phyloP scores from a whole-genome alignment of 2,329 filamentous ascomycete species.

The Amphichorda felina region DNA sequence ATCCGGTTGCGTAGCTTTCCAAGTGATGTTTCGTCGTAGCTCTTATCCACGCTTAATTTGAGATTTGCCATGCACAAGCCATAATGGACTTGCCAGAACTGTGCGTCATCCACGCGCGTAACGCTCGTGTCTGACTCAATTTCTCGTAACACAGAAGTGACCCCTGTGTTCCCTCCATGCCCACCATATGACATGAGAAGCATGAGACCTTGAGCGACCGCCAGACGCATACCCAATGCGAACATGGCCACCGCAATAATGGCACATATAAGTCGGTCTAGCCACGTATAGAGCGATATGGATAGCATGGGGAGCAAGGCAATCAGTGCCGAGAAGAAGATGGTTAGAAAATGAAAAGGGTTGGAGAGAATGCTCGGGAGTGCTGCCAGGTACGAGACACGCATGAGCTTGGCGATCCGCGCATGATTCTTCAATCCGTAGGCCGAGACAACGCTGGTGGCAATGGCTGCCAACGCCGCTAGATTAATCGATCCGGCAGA shows the following conservation, averaged over 20 bases:
- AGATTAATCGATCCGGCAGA: constrained; percentile 69
- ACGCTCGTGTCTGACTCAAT: constrained; percentile 74
- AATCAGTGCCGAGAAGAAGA: constrained; percentile 73
- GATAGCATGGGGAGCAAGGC: constrained; percentile 73
- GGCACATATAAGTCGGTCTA: constrained; percentile 73
- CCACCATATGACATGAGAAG: constrained; percentile 77
- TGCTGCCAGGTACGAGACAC: constrained; percentile 68
- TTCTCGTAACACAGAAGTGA: constrained; percentile 68
- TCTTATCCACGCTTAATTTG: constrained; percentile 58
- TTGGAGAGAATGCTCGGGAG: constrained; percentile 85
- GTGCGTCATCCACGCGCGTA: constrained; percentile 71
- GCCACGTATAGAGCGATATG: constrained; percentile 67
- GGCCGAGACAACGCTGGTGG: constrained; percentile 74
- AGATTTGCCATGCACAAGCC: constrained; percentile 92
- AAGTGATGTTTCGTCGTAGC: constrained; percentile 58
- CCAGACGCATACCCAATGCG: constrained; percentile 68
- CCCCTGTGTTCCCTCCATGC: constrained; percentile 28
- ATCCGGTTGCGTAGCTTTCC: constrained; percentile 65
- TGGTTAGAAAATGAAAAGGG: constrained; percentile 86
- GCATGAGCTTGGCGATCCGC: constrained; percentile 84
- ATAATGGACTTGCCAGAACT: constrained; percentile 98
- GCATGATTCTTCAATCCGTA: constrained; percentile 83
- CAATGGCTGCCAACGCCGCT: constrained; percentile 69
- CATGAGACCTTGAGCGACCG: constrained; percentile 82
- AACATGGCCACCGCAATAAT: constrained; percentile 85